Conservation (phyloP, 192 early-diverging fungal species). For the Lunasporangiospora selenospora region DNA sequence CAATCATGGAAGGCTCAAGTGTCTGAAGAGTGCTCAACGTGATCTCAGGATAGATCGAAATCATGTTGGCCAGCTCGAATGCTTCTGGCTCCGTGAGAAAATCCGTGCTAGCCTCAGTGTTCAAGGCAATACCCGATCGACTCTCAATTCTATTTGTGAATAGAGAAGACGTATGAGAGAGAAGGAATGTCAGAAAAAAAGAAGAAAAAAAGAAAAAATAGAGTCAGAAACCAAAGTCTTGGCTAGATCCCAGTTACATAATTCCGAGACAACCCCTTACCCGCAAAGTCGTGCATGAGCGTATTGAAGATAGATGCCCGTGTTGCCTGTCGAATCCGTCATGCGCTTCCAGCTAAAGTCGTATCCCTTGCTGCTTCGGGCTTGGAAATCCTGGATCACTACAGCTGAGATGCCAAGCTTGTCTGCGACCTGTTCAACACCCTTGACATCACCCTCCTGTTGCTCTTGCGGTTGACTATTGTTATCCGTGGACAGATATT, state of each 20-base stretch:
- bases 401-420: slow-evolving; percentile 87
- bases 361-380: slow-evolving; percentile 89
- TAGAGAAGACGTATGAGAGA: no score
- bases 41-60: slow-evolving; percentile 85
- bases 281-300: slow-evolving; percentile 93
- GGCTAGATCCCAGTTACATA: slow-evolving; percentile 43
- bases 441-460: slow-evolving; percentile 6
- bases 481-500: background rate
- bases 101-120: slow-evolving; percentile 57
- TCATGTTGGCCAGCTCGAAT: slow-evolving; percentile 69
- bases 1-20: slow-evolving; percentile 83
- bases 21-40: slow-evolving; percentile 61
- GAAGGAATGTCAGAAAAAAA: no score
- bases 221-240: background rate
- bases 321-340: slow-evolving; percentile 92
- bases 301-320: slow-evolving; percentile 96
- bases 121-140: slow-evolving; percentile 56
- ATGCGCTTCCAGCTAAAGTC: slow-evolving; percentile 90
- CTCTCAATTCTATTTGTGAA: slow-evolving; percentile 84
- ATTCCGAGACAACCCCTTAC: slow-evolving; percentile 47
- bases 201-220: slow-evolving; percentile 1
- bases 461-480: background rate
- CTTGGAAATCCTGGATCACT: slow-evolving; percentile 85
- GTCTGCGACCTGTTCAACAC: slow-evolving; percentile 72
- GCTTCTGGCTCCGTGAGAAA: slow-evolving; percentile 76